Evolutionary conservation across 2,329 filamentous ascomycete species (phyloP).

Genomic region (Dichotomopilus funicola): DNA sequence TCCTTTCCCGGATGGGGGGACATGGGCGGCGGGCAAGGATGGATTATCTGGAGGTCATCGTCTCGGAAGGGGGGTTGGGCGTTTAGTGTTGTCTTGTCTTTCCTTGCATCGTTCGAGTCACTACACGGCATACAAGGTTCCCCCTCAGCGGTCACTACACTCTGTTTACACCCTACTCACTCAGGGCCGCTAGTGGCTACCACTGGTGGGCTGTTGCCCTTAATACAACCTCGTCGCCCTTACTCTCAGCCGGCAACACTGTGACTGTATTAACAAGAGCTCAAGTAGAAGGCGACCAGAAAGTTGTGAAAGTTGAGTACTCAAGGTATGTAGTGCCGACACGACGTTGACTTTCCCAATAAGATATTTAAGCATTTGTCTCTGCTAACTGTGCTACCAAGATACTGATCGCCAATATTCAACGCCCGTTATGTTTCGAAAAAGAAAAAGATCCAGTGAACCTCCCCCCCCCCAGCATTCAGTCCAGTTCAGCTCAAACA

Average conservation of each 20-base stretch:
- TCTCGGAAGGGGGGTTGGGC: neutral
- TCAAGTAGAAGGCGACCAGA: too few species aligned
- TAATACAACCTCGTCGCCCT: conserved; percentile 7
- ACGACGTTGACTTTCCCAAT: too few species aligned
- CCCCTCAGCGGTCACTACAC: conserved; percentile 1
- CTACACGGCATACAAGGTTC: conserved; percentile 6
- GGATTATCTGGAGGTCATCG: conserved; percentile 4
- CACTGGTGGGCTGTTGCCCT: neutral
- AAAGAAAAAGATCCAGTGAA: too few species aligned
- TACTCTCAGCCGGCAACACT: neutral
- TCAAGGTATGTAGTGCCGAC: too few species aligned
- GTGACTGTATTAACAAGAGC: too few species aligned
- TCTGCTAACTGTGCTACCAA: too few species aligned
- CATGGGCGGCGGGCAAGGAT: neutral
- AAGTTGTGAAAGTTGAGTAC: too few species aligned
- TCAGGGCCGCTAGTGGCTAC: neutral
- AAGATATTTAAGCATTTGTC: too few species aligned
- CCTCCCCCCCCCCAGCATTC: too few species aligned
- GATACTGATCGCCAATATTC: too few species aligned
- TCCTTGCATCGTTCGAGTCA: neutral
- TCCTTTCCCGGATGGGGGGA: neutral
- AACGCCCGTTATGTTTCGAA: too few species aligned
- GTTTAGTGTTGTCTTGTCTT: conserved; percentile 1
- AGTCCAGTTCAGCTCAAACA: neutral
- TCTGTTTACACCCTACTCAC: neutral